Conservation (phyloP, 306 rosid genomes). For the Cajanus cajan region DNA sequence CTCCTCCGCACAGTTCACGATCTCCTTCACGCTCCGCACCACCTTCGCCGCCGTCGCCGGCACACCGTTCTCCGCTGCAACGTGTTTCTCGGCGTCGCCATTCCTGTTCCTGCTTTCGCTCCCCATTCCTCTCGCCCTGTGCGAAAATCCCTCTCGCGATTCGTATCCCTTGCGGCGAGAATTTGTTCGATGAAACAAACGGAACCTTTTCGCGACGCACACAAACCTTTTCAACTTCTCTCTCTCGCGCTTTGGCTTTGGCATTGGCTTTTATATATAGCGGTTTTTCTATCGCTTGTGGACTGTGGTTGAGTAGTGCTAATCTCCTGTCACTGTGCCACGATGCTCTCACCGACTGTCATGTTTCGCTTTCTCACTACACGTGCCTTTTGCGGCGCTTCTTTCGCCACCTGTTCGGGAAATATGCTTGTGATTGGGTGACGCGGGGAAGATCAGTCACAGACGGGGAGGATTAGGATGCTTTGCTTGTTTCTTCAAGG, state of each 20-base stretch:
- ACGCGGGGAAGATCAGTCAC: background rate
- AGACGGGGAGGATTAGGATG: background rate
- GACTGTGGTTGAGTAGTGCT: slow-evolving; percentile 23
- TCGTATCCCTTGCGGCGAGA: background rate
- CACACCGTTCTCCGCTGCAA: background rate
- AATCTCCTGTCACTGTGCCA: slow-evolving; percentile 7
- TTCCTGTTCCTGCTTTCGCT: slow-evolving; percentile 14
- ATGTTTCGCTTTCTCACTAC: background rate
- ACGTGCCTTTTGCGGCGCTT: no score
- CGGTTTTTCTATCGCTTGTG: slow-evolving; percentile 24
- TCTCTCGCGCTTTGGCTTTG: slow-evolving; percentile 22
- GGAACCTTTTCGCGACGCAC: background rate
- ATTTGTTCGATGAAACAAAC: slow-evolving; percentile 26
- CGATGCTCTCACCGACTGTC: background rate
- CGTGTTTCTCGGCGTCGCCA: background rate
- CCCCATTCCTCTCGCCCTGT: slow-evolving; percentile 21
- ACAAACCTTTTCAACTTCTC: slow-evolving; percentile 15
- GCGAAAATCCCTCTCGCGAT: background rate
- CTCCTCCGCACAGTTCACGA: slow-evolving; percentile 33
- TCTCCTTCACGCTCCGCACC: slow-evolving; percentile 37
- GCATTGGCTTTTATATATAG: slow-evolving; percentile 24
- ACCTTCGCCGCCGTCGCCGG: slow-evolving; percentile 14
- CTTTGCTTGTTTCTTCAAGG: background rate
- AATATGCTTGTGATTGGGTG: background rate
- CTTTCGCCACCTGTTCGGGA: background rate